These are phyloP conservation scores for Vitis hybrid DNA, from an alignment of 177 flowering plant species.

Conservation along the genomic window DNA sequence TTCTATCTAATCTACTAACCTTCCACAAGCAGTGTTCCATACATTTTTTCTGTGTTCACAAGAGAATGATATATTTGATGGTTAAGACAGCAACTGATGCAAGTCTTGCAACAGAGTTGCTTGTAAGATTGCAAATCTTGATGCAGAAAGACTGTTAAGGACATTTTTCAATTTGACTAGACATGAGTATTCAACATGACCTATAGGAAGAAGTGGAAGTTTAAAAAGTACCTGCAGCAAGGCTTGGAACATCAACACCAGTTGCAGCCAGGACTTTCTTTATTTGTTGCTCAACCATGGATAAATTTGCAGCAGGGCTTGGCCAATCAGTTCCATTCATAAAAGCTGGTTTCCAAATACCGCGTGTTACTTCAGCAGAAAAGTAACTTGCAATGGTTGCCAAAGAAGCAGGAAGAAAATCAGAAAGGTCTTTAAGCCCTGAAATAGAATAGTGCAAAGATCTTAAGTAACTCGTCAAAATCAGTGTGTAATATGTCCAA, in stretches of 20 bases:
- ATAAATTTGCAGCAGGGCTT: slow-evolving; percentile 49
- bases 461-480: background rate
- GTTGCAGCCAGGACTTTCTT: slow-evolving; percentile 44
- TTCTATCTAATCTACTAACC: background rate
- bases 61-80: background rate
- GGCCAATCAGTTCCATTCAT: slow-evolving; percentile 67
- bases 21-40: background rate
- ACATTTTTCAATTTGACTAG: too few relatives aligned
- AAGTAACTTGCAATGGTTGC: slow-evolving; percentile 48
- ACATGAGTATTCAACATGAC: too few relatives aligned
- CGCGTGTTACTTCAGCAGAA: slow-evolving; percentile 54
- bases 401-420: slow-evolving; percentile 51
- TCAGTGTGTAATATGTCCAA: background rate
- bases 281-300: slow-evolving; percentile 46
- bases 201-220: too few relatives aligned
- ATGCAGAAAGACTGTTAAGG: too few relatives aligned
- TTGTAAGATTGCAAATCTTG: too few relatives aligned
- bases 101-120: background rate
- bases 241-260: slow-evolving; percentile 54
- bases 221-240: slow-evolving; percentile 31
- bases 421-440: slow-evolving; percentile 57
- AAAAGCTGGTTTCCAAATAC: slow-evolving; percentile 52
- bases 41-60: background rate
- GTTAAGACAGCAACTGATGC: background rate
- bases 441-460: slow-evolving; percentile 3